Conservation (phyloP, 2,329 filamentous ascomycete species). For the Cylindrodendrum hubeiense region DNA sequence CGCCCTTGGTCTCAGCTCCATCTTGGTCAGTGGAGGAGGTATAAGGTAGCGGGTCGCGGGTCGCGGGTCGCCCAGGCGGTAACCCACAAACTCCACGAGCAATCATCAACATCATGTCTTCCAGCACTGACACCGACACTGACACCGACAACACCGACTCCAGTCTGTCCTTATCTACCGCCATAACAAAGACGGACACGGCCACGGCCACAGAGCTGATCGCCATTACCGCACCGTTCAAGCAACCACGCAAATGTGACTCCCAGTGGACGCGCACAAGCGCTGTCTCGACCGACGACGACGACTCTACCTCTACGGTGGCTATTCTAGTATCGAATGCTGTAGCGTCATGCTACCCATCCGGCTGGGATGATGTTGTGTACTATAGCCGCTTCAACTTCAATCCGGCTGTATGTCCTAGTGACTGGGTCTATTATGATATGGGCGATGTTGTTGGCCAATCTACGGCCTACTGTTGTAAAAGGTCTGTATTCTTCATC, state of each 20-base stretch:
- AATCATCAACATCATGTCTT: neutral
- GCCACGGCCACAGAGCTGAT: constrained; percentile 4
- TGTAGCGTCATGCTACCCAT: constrained; percentile 6
- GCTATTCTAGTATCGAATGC: neutral
- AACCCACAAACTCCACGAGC: too few species aligned
- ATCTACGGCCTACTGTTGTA: neutral
- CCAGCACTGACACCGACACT: neutral
- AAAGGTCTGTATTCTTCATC: neutral
- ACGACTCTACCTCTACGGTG: neutral
- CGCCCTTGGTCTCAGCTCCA: too few species aligned
- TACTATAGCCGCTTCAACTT: neutral
- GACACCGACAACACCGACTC: neutral
- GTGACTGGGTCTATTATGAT: neutral
- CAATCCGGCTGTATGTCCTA: neutral
- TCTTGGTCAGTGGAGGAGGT: too few species aligned
- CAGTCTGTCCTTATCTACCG: too few species aligned
- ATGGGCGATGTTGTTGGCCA: neutral
- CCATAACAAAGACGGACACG: too few species aligned
- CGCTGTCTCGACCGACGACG: neutral
- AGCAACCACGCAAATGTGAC: constrained; percentile 5
- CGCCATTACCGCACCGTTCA: neutral
- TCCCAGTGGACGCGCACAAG: neutral
- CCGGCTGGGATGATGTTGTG: constrained; percentile 3
- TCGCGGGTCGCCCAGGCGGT: too few species aligned
- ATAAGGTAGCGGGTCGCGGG: too few species aligned